Conservation (phyloP, 2,329 filamentous ascomycete species). For the Diaporthe destruens region DNA sequence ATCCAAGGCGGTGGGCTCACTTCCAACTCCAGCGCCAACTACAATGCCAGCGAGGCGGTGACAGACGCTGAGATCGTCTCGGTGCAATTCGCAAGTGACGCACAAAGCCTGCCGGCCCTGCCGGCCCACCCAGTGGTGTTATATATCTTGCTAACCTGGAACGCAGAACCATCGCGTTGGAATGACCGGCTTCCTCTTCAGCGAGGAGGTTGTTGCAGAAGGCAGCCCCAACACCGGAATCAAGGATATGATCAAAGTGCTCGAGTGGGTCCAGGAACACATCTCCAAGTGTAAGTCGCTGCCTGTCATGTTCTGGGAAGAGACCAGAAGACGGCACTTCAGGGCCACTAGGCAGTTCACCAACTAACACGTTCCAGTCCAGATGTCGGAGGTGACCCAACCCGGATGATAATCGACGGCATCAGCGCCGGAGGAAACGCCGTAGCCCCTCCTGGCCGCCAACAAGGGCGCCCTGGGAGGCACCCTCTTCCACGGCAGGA, state of each 20-base stretch:
- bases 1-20: constrained; percentile 59
- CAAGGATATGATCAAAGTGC: constrained; percentile 69
- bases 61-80: constrained; percentile 14
- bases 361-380: not conserved
- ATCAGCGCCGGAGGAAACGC: constrained; percentile 63
- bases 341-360: not conserved
- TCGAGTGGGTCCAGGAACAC: constrained; percentile 76
- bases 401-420: constrained; percentile 75
- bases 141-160: not conserved
- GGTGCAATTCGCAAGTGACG: constrained; percentile 2
- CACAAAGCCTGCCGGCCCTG: not conserved
- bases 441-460: constrained; percentile 20
- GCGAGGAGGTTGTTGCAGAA: constrained; percentile 45
- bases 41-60: constrained; percentile 36
- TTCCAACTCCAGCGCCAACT: constrained; percentile 27
- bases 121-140: too few relatives aligned
- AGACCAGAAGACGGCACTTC: too few relatives aligned
- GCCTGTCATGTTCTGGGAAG: too few relatives aligned
- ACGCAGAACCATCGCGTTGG: constrained; percentile 65
- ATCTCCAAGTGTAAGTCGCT: constrained; percentile 52
- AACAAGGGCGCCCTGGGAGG: constrained; percentile 10
- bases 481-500: constrained; percentile 11
- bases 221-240: constrained; percentile 69
- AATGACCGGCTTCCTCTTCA: constrained; percentile 72
- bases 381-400: constrained; percentile 63